Evolutionary conservation across 1,139 yeast species (phyloP), one percentile per base, ranked within the genome.

Genomic region (Kluyveromyces marxianus): DNA sequence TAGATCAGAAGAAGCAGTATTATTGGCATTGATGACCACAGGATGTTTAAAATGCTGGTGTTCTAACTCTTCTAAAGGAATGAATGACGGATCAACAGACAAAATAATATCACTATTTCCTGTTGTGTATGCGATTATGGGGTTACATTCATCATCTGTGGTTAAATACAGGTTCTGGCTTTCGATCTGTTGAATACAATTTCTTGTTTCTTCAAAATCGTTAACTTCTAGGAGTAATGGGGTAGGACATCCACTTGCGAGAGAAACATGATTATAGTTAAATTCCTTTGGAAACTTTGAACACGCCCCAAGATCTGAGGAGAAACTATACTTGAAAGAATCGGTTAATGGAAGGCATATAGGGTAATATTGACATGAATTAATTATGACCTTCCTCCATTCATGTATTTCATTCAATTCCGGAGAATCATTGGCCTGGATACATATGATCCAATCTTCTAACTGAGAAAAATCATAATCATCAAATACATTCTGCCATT

Each of bases 231-330:
- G 25, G 7, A 37, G 28, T 8, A 44, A 29, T 7, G 37, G 30
- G 5, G 42, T 39, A n/a, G 46, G 33, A 28, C 37, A 26, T 24
- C 47, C 46, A 27, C 44, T 44, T 4, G 47, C 47, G 21, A 46
- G 30, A 3, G 32, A 31, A 8, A 44, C 4, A 25, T 45, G 36
- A 24, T 4, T 25, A 14, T 4, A 24, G 29, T 24, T 31, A 32
- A 5, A 39, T 14, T 32, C 36, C n/a, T 8, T 29, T 21, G 35
- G 36, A 32, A 39, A 25, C 4, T 8, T 8, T 2, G 36, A 39
- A 31, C 35, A 32, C 10, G 31, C 32, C 7, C 5, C 4, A 10
- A 39, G 28, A 27, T 39, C 42, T 2, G 36, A 31, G 4, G 32
- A 21, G 30, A 31, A 32, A 25, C 10, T 39, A 25, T 4, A 14